Percentiles rank a stretch among this genome's conserved stretches.
phyloP scores from a whole-genome alignment of 768 basidiomycete genomes.

The Coprinellus micaceus region DNA sequence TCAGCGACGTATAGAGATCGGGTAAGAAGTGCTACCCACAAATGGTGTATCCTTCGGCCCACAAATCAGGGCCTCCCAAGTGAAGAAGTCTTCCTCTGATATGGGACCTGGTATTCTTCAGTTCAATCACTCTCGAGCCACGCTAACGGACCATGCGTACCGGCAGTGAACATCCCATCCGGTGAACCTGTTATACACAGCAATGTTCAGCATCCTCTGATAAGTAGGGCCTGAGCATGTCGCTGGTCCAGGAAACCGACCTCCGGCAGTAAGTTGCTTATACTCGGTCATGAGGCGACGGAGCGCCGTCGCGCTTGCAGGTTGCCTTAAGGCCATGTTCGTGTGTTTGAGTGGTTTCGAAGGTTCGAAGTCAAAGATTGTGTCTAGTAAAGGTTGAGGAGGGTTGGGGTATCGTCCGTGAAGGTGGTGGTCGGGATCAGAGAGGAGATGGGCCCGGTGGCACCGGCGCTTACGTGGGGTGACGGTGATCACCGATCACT shows the following conservation, averaged over 20 bases:
- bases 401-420: neutral
- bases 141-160: slow-evolving; percentile 27
- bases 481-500: neutral
- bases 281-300: slow-evolving; percentile 92
- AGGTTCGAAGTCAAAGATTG: too few species aligned
- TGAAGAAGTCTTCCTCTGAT: slow-evolving; percentile 91
- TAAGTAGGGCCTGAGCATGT: too few species aligned
- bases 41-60: slow-evolving; percentile 95
- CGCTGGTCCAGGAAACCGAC: slow-evolving; percentile 31
- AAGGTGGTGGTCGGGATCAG: neutral
- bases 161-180: slow-evolving; percentile 96
- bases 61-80: slow-evolving; percentile 92
- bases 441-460: neutral
- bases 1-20: neutral
- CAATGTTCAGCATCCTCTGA: neutral
- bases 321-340: slow-evolving; percentile 44
- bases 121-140: slow-evolving; percentile 4
- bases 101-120: slow-evolving; percentile 59
- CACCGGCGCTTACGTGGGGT: neutral
- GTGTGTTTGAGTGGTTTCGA: too few species aligned
- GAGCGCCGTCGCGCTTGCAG: slow-evolving; percentile 66
- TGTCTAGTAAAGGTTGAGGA: too few species aligned
- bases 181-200: slow-evolving; percentile 57
- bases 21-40: slow-evolving; percentile 42
- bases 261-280: slow-evolving; percentile 79